A percentile compares a stretch with the other conserved stretches of the same genome.
phyloP scores from a whole-genome alignment of 495 filamentous ascomycete species.

The Cladorrhinum samala region DNA sequence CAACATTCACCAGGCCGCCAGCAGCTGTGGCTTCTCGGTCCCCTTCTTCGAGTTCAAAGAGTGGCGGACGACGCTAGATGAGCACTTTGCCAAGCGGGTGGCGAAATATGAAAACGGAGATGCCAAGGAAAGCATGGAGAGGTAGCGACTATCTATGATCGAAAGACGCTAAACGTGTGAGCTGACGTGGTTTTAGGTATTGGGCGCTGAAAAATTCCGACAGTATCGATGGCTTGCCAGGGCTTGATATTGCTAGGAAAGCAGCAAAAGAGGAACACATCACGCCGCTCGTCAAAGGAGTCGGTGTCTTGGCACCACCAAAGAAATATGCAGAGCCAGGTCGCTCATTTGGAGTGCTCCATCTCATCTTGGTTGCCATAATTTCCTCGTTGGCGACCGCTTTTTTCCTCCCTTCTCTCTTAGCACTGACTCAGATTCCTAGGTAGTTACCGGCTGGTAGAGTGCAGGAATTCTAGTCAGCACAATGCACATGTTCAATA shows the following conservation, averaged over 20 bases:
- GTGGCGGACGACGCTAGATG: conserved; percentile 41
- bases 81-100: conserved; percentile 41
- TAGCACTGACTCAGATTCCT: no score
- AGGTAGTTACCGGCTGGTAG: no score
- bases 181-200: conserved; percentile 31
- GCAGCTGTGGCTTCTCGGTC: conserved; percentile 48
- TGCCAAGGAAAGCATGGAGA: conserved; percentile 45
- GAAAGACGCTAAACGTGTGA: neutral
- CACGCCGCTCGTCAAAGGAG: conserved; percentile 47
- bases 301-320: conserved; percentile 31
- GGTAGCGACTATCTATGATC: conserved; percentile 19
- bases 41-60: conserved; percentile 48
- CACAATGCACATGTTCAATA: no score
- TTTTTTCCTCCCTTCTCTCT: conserved; percentile 2
- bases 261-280: conserved; percentile 38
- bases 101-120: conserved; percentile 36
- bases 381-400: neutral
- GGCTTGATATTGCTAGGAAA: conserved; percentile 37
- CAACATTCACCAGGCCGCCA: conserved; percentile 58
- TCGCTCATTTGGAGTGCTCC: neutral
- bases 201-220: conserved; percentile 52
- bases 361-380: neutral
- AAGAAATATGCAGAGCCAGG: neutral
- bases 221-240: conserved; percentile 50
- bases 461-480: no score